A percentile compares a stretch with the other conserved stretches of the same genome.
These are phyloP conservation scores for Tricholoma matsutake DNA, from an alignment of 768 basidiomycete genomes.

Conservation along the genomic window DNA sequence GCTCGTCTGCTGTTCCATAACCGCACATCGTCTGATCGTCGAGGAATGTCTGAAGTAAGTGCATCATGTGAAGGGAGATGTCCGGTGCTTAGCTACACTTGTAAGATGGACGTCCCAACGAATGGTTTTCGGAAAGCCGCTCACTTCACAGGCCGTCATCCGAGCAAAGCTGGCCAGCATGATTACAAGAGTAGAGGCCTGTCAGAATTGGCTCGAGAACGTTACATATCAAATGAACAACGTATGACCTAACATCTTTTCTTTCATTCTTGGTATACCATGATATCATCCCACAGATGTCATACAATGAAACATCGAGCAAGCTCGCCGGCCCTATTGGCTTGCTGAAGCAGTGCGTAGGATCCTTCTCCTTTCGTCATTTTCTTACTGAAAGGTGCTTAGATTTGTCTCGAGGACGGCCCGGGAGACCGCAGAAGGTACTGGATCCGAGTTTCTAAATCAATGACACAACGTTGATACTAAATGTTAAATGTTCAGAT, in stretches of 20 bases:
- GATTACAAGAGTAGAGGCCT: conserved; percentile 86
- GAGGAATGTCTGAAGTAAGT: conserved; percentile 86
- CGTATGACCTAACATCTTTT: conserved; percentile 33
- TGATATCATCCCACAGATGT: conserved; percentile 48
- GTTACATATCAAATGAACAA: conserved; percentile 93
- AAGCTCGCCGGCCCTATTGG: conserved; percentile 89
- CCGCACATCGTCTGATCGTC: conserved; percentile 76
- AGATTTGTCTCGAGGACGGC: conserved; percentile 69
- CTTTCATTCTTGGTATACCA: conserved; percentile 13
- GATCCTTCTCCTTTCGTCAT: background rate
- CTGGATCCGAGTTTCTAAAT: background rate
- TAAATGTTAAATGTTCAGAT: conserved; percentile 37
- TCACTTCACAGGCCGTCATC: conserved; percentile 81
- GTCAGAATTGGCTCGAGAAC: conserved; percentile 86
- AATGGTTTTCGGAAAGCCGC: conserved; percentile 85
- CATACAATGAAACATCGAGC: conserved; percentile 77
- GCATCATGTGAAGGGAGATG: background rate
- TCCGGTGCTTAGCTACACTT: conserved; percentile 2
- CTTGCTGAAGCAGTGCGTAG: conserved; percentile 77
- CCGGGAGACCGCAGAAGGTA: conserved; percentile 70
- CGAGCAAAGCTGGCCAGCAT: conserved; percentile 83
- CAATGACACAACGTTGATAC: conserved; percentile 10
- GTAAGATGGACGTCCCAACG: conserved; percentile 85
- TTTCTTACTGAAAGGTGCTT: background rate
- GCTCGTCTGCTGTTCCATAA: conserved; percentile 67